These are phyloP conservation scores for Spergularia marina DNA, from an alignment of 148 eudicot genomes.

Conservation along the genomic window DNA sequence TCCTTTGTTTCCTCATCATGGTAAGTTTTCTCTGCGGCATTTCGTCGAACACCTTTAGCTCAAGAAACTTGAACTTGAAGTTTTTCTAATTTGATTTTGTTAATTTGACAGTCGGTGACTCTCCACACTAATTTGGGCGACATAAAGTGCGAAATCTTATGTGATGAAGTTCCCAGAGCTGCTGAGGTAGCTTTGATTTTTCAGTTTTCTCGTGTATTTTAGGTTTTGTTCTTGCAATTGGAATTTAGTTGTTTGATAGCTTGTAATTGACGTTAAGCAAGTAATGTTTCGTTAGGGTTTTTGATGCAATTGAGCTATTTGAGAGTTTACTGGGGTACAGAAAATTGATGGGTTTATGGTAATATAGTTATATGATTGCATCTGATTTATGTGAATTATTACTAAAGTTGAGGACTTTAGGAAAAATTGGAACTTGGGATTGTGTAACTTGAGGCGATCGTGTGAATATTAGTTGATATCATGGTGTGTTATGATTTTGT, in stretches of 20 bases:
- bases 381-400: neutral
- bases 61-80: neutral
- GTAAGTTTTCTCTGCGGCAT: slow-evolving; percentile 6
- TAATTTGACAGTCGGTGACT: slow-evolving; percentile 62
- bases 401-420: neutral
- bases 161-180: slow-evolving; percentile 82
- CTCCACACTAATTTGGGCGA: slow-evolving; percentile 89
- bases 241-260: neutral
- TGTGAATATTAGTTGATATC: no score
- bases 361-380: neutral
- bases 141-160: slow-evolving; percentile 82
- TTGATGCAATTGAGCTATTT: neutral
- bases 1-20: neutral
- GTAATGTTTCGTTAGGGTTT: neutral
- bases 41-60: slow-evolving; percentile 17
- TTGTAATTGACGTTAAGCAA: neutral
- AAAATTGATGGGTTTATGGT: neutral
- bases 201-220: neutral
- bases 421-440: neutral
- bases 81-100: neutral
- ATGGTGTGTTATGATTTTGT: neutral
- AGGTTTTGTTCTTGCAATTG: neutral
- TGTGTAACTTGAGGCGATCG: neutral
- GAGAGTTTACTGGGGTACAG: neutral
- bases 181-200: slow-evolving; percentile 50